These are phyloP conservation scores for Pelargonium citronellum DNA, from an alignment of 441 rosid species.

Conservation along the genomic window DNA sequence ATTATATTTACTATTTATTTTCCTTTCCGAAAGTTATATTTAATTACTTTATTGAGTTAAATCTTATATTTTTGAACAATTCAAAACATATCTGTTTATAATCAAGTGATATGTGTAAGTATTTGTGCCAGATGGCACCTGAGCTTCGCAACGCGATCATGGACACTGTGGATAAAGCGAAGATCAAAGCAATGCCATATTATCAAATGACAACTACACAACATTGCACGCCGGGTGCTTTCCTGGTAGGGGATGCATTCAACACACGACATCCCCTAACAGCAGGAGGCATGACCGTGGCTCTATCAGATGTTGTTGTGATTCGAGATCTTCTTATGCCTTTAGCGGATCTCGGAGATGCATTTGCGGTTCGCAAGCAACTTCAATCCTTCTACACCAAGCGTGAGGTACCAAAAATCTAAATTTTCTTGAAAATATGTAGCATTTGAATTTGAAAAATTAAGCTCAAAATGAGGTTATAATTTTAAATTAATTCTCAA, in stretches of 20 bases:
- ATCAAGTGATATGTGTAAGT: too few relatives aligned
- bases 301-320: conserved; percentile 21
- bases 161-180: conserved; percentile 21
- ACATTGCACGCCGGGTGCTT: conserved; percentile 23
- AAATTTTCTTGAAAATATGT: not conserved
- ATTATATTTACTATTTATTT: too few relatives aligned
- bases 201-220: conserved; percentile 21
- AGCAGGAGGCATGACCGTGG: conserved; percentile 26
- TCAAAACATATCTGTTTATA: not conserved
- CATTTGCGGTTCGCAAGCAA: conserved; percentile 14
- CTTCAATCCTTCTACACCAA: conserved; percentile 26
- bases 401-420: conserved; percentile 14
- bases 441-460: too few relatives aligned
- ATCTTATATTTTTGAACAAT: too few relatives aligned
- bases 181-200: conserved; percentile 23
- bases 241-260: conserved; percentile 27
- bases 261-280: conserved; percentile 26
- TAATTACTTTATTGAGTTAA: too few relatives aligned
- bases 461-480: too few relatives aligned
- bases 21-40: too few relatives aligned
- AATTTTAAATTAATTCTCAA: too few relatives aligned
- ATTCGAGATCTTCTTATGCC: conserved; percentile 19
- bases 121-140: conserved; percentile 16
- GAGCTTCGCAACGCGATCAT: conserved; percentile 17
- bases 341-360: conserved; percentile 15